Conservation (phyloP, 805 yeast genomes). For the Starmerella sp. region DNA sequence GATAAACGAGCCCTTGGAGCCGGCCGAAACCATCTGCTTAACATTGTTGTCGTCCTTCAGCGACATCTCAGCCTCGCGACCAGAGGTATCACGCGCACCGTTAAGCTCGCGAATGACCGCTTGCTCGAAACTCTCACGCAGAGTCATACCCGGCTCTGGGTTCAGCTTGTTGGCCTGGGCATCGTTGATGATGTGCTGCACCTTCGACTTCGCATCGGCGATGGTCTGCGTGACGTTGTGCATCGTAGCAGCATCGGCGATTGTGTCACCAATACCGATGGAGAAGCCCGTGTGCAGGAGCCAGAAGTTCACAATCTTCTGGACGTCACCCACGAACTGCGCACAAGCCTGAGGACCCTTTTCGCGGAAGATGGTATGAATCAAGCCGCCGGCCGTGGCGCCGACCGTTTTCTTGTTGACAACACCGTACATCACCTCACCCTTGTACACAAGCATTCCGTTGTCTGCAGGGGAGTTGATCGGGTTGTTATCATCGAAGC, state of each 20-base stretch:
- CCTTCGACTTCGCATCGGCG: conserved; percentile 84
- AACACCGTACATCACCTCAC: conserved; percentile 95
- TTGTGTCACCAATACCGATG: conserved; percentile 99
- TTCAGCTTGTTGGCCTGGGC: conserved; percentile 82
- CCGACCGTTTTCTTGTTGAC: conserved; percentile 98
- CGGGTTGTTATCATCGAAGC: conserved; percentile 85
- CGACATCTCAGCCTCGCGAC: conserved; percentile 95
- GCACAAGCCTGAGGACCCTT: conserved; percentile 90
- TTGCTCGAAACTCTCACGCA: conserved; percentile 96
- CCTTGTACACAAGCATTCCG: conserved; percentile 92
- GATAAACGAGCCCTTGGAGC: conserved; percentile 97
- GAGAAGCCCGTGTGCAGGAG: conserved; percentile 92
- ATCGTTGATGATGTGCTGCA: conserved; percentile 81
- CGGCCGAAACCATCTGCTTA: conserved; percentile 98
- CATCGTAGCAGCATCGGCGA: conserved; percentile 97
- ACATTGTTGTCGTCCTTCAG: conserved; percentile 90
- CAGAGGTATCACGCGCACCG: conserved; percentile 98
- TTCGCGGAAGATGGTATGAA: conserved; percentile 95
- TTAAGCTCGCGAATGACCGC: conserved; percentile 89
- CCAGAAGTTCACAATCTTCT: conserved; percentile 95
- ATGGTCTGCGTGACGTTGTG: conserved; percentile 85
- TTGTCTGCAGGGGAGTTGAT: conserved; percentile 77
- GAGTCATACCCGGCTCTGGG: conserved; percentile 99
- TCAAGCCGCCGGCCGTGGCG: conserved; percentile 95
- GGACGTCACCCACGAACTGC: conserved; percentile 78